Conservation (phyloP, 192 early-diverging fungal genomes). For the Phlyctochytrium arcticum region DNA sequence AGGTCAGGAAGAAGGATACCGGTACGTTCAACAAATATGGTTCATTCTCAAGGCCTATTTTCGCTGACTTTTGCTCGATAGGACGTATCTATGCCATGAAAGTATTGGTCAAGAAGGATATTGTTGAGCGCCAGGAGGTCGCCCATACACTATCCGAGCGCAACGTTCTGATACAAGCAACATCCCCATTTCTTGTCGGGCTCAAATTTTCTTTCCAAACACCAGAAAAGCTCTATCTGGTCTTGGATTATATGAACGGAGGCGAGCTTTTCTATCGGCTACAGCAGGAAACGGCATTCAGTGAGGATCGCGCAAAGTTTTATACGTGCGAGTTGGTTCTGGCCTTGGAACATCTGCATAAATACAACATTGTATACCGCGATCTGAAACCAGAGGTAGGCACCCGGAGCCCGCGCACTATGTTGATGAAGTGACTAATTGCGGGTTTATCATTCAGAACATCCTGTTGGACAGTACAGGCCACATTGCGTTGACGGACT, state of each 20-base stretch:
- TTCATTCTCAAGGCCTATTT: neutral
- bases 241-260: slow-evolving; percentile 76
- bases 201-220: slow-evolving; percentile 92
- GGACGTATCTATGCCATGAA: slow-evolving; percentile 82
- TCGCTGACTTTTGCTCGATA: neutral
- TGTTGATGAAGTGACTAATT: neutral
- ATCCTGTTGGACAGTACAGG: slow-evolving; percentile 60
- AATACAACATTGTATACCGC: slow-evolving; percentile 62
- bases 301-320: slow-evolving; percentile 84
- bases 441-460: slow-evolving; percentile 24
- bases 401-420: neutral
- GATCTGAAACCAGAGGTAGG: slow-evolving; percentile 46
- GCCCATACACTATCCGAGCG: slow-evolving; percentile 73
- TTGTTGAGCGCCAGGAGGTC: slow-evolving; percentile 71
- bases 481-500: slow-evolving; percentile 71
- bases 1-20: slow-evolving; percentile 76
- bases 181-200: slow-evolving; percentile 88
- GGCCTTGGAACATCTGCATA: slow-evolving; percentile 68
- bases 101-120: slow-evolving; percentile 68
- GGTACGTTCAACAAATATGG: slow-evolving; percentile 7
- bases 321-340: slow-evolving; percentile 65
- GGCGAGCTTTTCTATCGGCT: slow-evolving; percentile 90
- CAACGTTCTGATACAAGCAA: slow-evolving; percentile 66
- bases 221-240: slow-evolving; percentile 67
- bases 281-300: slow-evolving; percentile 82